phyloP scores from a whole-genome alignment of 139 green algal genomes.

The Astrephomene gubernaculifera region DNA sequence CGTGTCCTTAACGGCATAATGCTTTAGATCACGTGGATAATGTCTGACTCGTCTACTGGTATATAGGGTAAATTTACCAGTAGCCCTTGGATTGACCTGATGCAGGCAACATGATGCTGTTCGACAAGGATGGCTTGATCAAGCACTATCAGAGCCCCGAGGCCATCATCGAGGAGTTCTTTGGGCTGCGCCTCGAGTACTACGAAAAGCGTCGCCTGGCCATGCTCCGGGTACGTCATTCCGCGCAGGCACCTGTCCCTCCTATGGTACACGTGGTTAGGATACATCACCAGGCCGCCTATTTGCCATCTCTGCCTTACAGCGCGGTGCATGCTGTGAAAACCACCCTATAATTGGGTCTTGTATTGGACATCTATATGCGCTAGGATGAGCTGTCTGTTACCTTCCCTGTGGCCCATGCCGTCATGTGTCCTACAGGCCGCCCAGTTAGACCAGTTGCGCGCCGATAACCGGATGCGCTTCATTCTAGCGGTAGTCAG shows the following conservation, averaged over 20 bases:
- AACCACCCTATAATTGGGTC: background rate
- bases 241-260: no score
- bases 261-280: background rate
- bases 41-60: no score
- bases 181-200: slow-evolving; percentile 84
- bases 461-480: slow-evolving; percentile 88
- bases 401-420: no score
- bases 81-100: no score
- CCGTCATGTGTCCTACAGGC: no score
- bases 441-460: slow-evolving; percentile 80
- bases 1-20: no score
- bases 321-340: background rate
- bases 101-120: slow-evolving; percentile 98
- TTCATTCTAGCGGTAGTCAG: slow-evolving; percentile 96
- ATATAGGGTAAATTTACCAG: no score
- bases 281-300: no score
- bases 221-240: slow-evolving; percentile 70
- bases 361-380: no score
- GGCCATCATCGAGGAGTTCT: slow-evolving; percentile 95
- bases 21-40: no score
- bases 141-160: slow-evolving; percentile 91
- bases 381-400: no score
- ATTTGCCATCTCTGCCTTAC: background rate
- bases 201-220: slow-evolving; percentile 84
- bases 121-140: slow-evolving; percentile 91